Conservation (phyloP, 495 filamentous ascomycete genomes). For the Penicillium canescens region DNA sequence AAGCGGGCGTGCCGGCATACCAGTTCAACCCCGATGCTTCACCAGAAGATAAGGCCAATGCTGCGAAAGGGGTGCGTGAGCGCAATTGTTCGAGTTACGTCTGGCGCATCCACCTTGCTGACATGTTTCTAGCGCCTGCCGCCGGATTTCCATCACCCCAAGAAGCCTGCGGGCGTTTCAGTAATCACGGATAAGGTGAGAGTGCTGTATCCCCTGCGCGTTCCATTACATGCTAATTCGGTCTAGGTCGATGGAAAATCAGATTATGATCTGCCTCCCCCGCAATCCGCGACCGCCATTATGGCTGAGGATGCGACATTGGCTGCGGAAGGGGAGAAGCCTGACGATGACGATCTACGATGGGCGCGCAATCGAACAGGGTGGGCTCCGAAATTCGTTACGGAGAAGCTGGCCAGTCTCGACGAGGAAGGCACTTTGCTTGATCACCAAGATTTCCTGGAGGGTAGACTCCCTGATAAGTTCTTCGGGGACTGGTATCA, state of each 20-base stretch:
- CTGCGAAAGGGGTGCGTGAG: conserved; percentile 70
- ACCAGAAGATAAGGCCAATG: conserved; percentile 79
- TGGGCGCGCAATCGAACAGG: conserved; percentile 74
- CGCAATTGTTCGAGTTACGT: not conserved
- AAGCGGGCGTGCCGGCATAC: conserved; percentile 74
- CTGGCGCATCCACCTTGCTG: conserved; percentile 6
- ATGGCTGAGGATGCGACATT: conserved; percentile 44
- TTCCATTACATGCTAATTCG: not conserved
- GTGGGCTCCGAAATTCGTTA: conserved; percentile 84
- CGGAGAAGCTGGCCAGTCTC: conserved; percentile 48
- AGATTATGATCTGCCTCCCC: conserved; percentile 76
- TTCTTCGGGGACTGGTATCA: conserved; percentile 99
- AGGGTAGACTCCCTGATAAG: conserved; percentile 80
- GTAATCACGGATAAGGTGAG: conserved; percentile 72
- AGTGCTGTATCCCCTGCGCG: not conserved
- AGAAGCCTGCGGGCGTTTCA: conserved; percentile 65
- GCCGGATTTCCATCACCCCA: conserved; percentile 61
- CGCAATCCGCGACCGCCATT: conserved; percentile 67
- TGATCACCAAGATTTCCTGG: conserved; percentile 87
- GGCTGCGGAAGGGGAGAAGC: conserved; percentile 43
- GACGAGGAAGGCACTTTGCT: conserved; percentile 66
- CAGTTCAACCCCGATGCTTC: conserved; percentile 86
- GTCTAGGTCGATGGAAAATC: conserved; percentile 64
- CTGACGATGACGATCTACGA: conserved; percentile 57
- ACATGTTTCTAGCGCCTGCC: conserved; percentile 53